phyloP scores from a whole-genome alignment of 1,284 basidiomycete genomes.

The Phellinidium pouzarii region DNA sequence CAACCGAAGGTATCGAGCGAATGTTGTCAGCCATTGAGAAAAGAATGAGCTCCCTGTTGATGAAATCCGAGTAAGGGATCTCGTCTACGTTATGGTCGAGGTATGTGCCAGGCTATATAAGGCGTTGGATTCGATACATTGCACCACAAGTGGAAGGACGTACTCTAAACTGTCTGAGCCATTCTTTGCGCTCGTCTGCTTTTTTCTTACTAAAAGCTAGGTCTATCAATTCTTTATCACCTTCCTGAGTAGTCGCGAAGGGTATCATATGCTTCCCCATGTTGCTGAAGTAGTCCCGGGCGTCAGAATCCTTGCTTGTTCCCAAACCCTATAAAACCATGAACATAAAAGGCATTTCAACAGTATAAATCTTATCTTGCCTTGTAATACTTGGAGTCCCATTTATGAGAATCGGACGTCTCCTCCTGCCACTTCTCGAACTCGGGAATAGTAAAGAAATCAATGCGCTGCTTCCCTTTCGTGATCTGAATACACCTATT shows the following conservation, averaged over 20 bases:
- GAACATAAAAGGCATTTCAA: conserved; percentile 2
- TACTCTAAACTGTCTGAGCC: conserved; percentile 91
- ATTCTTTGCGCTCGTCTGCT: conserved; percentile 97
- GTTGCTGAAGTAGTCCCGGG: conserved; percentile 88
- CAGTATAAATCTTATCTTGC: conserved; percentile 33
- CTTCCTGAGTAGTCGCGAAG: conserved; percentile 77
- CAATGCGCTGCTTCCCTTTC: conserved; percentile 75
- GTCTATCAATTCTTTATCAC: conserved; percentile 88
- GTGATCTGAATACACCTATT: conserved; percentile 45
- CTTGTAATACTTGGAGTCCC: conserved; percentile 97
- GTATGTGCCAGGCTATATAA: conserved; percentile 83
- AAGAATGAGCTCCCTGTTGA: conserved; percentile 96
- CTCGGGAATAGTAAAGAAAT: conserved; percentile 98
- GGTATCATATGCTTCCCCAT: conserved; percentile 94
- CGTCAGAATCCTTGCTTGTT: conserved; percentile 85
- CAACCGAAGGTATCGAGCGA: conserved; percentile 89
- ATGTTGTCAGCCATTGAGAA: conserved; percentile 99
- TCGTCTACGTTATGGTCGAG: conserved; percentile 86
- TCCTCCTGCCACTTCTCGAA: conserved; percentile 89
- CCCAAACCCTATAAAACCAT: conserved; percentile 75
- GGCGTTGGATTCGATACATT: conserved; percentile 12
- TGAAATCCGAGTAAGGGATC: conserved; percentile 90
- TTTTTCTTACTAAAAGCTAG: conserved; percentile 99
- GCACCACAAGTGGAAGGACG: conserved; percentile 18
- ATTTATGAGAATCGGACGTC: conserved; percentile 76